Base-by-base conservation (phyloP, 2,329 filamentous ascomycete species). In the Byssoonygena ceratinophila region DNA sequence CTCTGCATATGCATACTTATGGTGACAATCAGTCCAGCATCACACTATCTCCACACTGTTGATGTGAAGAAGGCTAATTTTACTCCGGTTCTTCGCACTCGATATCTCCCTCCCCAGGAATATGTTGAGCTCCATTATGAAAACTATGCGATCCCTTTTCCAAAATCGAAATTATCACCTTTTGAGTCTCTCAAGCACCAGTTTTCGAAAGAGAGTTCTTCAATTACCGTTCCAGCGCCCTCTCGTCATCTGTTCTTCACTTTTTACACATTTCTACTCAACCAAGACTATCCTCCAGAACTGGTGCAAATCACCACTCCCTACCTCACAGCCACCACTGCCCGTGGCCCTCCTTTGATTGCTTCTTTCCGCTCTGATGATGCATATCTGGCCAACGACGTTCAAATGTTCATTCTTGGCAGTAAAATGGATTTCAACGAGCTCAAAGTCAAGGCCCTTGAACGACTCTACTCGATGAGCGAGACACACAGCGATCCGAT, bases 41-140 rank as follows among this genome's bases (percentile, higher is more conserved):
- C 56, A 27, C 52, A 56, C 46, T 58, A 58, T 37, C 37, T 58
- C 18, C 54, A 58, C 27, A 51, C 51, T 12, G 55, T 54, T 2
- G 29, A 57, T 12, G 11, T 46, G n/a, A 40, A 49, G 11, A 52
- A 54, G 14, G 20, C 46, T 4, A 46, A 22, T 4, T 57, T 56
- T 20, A 46, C 31, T 9, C 56, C 56, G 1, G 27, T 56, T 34
- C 46, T 56, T 23, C 56, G 56, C 27, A 50, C 50, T 1, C 56
- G 51, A 14, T 55, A 53, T 40, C 23, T 34, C 1, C 23, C 45
- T 5, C 27, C 40, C 34, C n/a, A 40, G 14, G 56, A 54, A 11
- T 56, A 51, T 20, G 40, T 57, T 22, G 56, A 58, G 36, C 43
- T 58, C 12, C 50, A 52, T 31, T 58, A 55, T 45, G 31, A 20